Evolutionary conservation across 345 rosid genomes (phyloP), one percentile per base, ranked within the genome.

Genomic region (Salix caprea): DNA sequence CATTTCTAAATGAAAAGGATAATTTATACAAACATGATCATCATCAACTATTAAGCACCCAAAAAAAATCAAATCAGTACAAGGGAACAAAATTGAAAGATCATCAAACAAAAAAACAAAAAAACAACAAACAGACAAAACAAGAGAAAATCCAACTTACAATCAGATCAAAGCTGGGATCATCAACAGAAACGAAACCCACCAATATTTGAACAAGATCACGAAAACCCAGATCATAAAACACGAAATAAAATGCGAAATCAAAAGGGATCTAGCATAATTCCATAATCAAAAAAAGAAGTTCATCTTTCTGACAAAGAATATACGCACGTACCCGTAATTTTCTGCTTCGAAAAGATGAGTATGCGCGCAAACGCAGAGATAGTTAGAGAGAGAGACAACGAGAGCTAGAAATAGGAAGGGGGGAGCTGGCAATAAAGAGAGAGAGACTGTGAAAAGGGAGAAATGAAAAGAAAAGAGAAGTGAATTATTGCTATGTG

Each of bases 401-500:
- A 58, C 34, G 65, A 56, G 77, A 78, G 80, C 76, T 67, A 85
- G 77, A 77, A 74, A 67, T 36, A 75, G 78, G 65, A 39, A 77
- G 44, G 44, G 48, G 65, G 46, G 79, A 80, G 81, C 76, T 67
- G 86, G 79, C 79, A 74, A 67, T 36, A 75, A 70, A 69, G 78
- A 72, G n/a, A 48, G 68, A 42, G 48, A 58, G 54, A 77, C 73
- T 52, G 34, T 16, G 67, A 58, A 40, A 68, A 44, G 67, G 18
- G 44, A 70, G 26, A 65, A 44, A 34, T 1, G 12, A 46, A 44
- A 42, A 19, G 39, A 32, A 62, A 75, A 72, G 66, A 77, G 79
- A 79, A 70, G 74, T 74, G 85, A 83, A 82, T 85, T 66, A 84
- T 87, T 82, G 89, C 76, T 34, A 30, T 72, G 62, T 46, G 71